Evolutionary conservation across 1,284 basidiomycete species (phyloP).

Genomic region (Melampsora medusae): DNA sequence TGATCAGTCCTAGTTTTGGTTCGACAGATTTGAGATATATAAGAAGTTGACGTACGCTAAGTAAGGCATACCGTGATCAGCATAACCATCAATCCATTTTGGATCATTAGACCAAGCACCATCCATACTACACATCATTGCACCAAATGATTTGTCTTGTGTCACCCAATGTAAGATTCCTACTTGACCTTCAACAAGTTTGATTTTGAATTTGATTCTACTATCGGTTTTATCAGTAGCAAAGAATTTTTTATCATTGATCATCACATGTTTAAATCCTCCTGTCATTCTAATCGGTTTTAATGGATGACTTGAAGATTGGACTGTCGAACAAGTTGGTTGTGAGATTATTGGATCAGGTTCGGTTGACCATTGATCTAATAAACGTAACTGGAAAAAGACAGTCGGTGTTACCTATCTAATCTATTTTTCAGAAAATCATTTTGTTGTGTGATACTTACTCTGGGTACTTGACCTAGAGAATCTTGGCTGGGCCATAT

Average conservation of each 20-base stretch:
- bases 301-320: not conserved
- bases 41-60: not conserved
- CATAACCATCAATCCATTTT: conserved; percentile 4
- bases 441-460: not conserved
- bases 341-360: not conserved
- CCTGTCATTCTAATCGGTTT: not conserved
- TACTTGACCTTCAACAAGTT: not conserved
- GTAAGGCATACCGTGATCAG: conserved; percentile 5
- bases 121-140: conserved; percentile 1
- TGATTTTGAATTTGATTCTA: not conserved
- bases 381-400: not conserved
- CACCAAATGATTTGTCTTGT: conserved; percentile 3
- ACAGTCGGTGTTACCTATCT: not conserved
- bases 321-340: not conserved
- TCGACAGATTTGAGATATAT: not conserved
- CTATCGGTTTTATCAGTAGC: not conserved
- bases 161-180: conserved; percentile 1
- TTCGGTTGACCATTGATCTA: conserved; percentile 10
- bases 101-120: not conserved
- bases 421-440: not conserved
- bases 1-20: not conserved
- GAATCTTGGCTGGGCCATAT: not conserved
- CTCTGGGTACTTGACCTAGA: conserved; percentile 10
- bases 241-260: not conserved
- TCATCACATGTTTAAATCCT: not conserved